Evolutionary conservation across 2,329 filamentous ascomycete genomes (phyloP).

Genomic region (Fusarium buxicola): DNA sequence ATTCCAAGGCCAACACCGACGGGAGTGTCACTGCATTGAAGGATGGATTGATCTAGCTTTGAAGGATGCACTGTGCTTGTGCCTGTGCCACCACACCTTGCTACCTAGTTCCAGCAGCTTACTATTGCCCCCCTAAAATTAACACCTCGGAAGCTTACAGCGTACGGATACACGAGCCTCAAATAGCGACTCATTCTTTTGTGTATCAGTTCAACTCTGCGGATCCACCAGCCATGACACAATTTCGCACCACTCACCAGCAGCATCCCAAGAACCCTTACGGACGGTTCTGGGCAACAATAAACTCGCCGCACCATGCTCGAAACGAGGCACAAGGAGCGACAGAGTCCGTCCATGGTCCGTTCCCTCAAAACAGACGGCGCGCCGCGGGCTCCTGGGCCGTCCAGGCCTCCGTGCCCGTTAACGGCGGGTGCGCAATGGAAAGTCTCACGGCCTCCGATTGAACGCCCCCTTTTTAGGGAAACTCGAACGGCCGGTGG

Average conservation of each 20-base stretch:
- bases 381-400: slow-evolving; percentile 14
- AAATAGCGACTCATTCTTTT: slow-evolving; percentile 1
- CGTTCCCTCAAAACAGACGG: slow-evolving; percentile 13
- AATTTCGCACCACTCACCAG: slow-evolving; percentile 2
- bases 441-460: slow-evolving; percentile 31
- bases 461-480: slow-evolving; percentile 42
- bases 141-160: slow-evolving; percentile 11
- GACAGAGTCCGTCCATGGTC: slow-evolving; percentile 22
- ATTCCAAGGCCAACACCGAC: not conserved
- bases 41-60: not conserved
- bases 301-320: slow-evolving; percentile 21
- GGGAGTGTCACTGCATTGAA: slow-evolving; percentile 14
- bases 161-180: slow-evolving; percentile 10
- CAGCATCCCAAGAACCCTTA: not conserved
- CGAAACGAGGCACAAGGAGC: slow-evolving; percentile 35
- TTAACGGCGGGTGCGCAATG: slow-evolving; percentile 18
- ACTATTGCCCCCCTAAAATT: slow-evolving; percentile 19
- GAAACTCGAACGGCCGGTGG: slow-evolving; percentile 36
- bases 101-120: not conserved
- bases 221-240: slow-evolving; percentile 10
- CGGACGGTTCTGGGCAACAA: slow-evolving; percentile 10
- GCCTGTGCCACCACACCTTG: slow-evolving; percentile 4
- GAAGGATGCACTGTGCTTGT: not conserved
- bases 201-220: not conserved
- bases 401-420: slow-evolving; percentile 19